phyloP scores from a whole-genome alignment of 345 rosid genomes.

The Excoecaria agallocha region DNA sequence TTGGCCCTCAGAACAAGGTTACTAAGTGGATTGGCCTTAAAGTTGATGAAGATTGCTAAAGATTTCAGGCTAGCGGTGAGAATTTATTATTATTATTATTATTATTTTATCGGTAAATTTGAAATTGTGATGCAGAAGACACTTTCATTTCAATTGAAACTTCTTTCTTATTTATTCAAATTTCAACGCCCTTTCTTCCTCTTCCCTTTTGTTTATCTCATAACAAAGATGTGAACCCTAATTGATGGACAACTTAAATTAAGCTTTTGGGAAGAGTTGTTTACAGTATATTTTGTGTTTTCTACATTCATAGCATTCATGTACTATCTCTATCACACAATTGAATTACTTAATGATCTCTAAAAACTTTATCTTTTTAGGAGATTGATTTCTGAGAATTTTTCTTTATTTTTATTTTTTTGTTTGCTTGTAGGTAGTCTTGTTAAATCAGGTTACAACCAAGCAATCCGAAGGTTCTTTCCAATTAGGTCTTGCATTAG shows the following conservation, averaged over 20 bases:
- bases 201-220: not conserved
- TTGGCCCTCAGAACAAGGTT: conserved; percentile 71
- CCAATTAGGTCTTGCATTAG: conserved; percentile 82
- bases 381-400: not conserved
- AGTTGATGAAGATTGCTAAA: conserved; percentile 88
- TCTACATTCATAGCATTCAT: not conserved
- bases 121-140: not conserved
- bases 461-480: conserved; percentile 73
- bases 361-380: not conserved
- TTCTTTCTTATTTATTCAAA: not conserved
- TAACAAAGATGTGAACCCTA: not conserved
- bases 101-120: not conserved
- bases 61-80: conserved; percentile 77
- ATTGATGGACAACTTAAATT: not conserved
- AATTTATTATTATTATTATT: not conserved
- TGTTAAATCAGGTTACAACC: conserved; percentile 86
- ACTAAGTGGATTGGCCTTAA: conserved; percentile 75
- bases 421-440: conserved; percentile 56
- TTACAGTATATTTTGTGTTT: not conserved
- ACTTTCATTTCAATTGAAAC: not conserved
- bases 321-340: conserved; percentile 2
- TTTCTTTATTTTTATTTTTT: not conserved
- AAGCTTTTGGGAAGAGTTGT: not conserved
- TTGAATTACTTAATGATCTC: not conserved
- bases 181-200: not conserved